Evolutionary conservation across 768 basidiomycete species (phyloP).

Genomic region (Harrya chromipes): DNA sequence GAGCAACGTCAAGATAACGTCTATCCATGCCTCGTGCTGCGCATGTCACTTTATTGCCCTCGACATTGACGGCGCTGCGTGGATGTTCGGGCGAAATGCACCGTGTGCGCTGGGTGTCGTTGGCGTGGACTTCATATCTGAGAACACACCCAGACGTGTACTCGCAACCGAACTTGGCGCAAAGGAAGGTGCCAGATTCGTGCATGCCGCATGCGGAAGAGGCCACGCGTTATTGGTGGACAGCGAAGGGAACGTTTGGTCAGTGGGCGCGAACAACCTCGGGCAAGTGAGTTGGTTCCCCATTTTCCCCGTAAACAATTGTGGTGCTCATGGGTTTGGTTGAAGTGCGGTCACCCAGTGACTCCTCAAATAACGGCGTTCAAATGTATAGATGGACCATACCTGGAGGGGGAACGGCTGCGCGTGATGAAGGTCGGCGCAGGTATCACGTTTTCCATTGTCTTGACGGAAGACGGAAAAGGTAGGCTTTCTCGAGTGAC

Average conservation of each 20-base stretch:
- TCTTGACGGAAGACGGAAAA: constrained; percentile 81
- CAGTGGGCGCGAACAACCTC: constrained; percentile 72
- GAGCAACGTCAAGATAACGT: constrained; percentile 69
- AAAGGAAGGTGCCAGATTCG: constrained; percentile 54
- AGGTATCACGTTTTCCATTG: constrained; percentile 80
- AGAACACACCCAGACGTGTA: constrained; percentile 67
- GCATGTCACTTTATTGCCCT: constrained; percentile 76
- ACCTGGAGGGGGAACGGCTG: constrained; percentile 57
- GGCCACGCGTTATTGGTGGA: constrained; percentile 82
- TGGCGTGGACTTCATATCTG: constrained; percentile 57
- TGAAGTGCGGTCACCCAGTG: constrained; percentile 67
- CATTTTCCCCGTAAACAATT: neutral
- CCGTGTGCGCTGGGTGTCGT: constrained; percentile 63
- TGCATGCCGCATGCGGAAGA: constrained; percentile 80
- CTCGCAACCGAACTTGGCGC: constrained; percentile 62
- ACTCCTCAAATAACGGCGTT: constrained; percentile 67
- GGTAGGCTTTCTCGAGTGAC: constrained; percentile 38
- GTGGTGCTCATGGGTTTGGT: neutral
- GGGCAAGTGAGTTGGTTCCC: constrained; percentile 61
- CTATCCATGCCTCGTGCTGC: constrained; percentile 72
- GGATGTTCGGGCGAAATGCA: constrained; percentile 87
- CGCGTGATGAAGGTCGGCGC: constrained; percentile 71
- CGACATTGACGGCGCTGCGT: constrained; percentile 75
- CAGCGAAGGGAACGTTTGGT: constrained; percentile 80
- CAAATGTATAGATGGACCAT: constrained; percentile 57